A percentile compares a stretch with the other conserved stretches of the same genome.
Evolutionary conservation across 805 yeast genomes (phyloP).

Genomic region (Spathaspora hagerdaliae): DNA sequence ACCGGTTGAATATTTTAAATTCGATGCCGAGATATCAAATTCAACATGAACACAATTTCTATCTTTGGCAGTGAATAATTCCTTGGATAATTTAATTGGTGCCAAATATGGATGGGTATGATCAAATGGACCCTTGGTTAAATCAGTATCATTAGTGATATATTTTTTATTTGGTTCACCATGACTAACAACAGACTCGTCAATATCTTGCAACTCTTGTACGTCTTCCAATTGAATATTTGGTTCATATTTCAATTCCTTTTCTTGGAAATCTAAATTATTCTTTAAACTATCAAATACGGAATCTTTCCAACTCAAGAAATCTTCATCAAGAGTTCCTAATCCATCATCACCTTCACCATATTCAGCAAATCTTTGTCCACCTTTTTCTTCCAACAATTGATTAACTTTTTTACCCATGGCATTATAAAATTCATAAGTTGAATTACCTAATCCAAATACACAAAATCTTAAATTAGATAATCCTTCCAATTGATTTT

Average conservation of each 20-base stretch:
- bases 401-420: constrained; percentile 63
- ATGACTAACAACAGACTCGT: constrained; percentile 33
- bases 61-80: constrained; percentile 58
- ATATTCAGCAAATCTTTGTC: constrained; percentile 63
- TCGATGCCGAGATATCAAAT: constrained; percentile 72
- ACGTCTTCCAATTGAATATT: constrained; percentile 44
- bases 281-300: constrained; percentile 64
- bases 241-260: constrained; percentile 77
- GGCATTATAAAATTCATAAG: constrained; percentile 88
- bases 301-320: constrained; percentile 84
- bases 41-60: constrained; percentile 91
- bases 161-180: constrained; percentile 79
- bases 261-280: constrained; percentile 68
- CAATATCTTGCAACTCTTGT: constrained; percentile 15
- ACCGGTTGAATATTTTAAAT: constrained; percentile 86
- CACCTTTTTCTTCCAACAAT: constrained; percentile 59
- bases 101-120: constrained; percentile 82
- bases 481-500: constrained; percentile 53
- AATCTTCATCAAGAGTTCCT: constrained; percentile 95
- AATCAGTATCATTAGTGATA: constrained; percentile 22
- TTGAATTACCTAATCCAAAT: constrained; percentile 92
- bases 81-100: constrained; percentile 54
- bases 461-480: constrained; percentile 61
- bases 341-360: constrained; percentile 96
- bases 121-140: constrained; percentile 70